Evolutionary conservation across 73 alveolate genomes (phyloP), one percentile per base, ranked within the genome.

Genomic region (Paraurostyla sp.): DNA sequence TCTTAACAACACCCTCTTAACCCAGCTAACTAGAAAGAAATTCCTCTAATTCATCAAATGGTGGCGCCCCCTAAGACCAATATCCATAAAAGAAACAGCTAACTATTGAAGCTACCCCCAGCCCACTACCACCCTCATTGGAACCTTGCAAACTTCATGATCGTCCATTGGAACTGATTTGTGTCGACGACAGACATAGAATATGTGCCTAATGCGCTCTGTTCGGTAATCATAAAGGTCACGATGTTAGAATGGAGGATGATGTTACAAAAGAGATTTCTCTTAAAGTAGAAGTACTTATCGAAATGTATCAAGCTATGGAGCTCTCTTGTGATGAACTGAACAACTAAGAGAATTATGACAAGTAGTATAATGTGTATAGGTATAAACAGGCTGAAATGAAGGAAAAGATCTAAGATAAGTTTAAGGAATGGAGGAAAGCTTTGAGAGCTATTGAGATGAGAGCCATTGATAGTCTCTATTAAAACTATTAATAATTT

Each of bases 181-280:
- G 98, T 52, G 93, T 95, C 0, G 97, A 95, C 60, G 95, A 93
- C 58, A 63, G 75, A 41, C 84, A 90, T 50, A 90, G 96, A 71
- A 93, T 95, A 29, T 95, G 98, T 84, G 90, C 97, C 0, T 86
- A 95, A 69, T 95, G 98, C 42, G 98, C 98, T 23, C 83, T 95
- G 58, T 95, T 95, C 69, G 98, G 98, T 7, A 75, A 59, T 36
- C 98, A 95, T 84, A 95, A 93, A 88, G 92, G 94, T 43, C 98
- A 95, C 68, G 93, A 95, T 85, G 94, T 95, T 43, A 54, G 95
- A 2, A 89, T 86, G 83, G 95, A 93, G 71, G 97, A 86, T 36
- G 98, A 95, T 42, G 88, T 95, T 46, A 68, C 88, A 41, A 90
- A 91, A 59, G 98, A 95, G 51, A 84, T 93, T 65, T 90, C 94